A percentile compares a stretch with the other conserved stretches of the same genome.
These are phyloP conservation scores for Trichaptum fuscoviolaceum DNA, from an alignment of 768 basidiomycete species.

Conservation along the genomic window DNA sequence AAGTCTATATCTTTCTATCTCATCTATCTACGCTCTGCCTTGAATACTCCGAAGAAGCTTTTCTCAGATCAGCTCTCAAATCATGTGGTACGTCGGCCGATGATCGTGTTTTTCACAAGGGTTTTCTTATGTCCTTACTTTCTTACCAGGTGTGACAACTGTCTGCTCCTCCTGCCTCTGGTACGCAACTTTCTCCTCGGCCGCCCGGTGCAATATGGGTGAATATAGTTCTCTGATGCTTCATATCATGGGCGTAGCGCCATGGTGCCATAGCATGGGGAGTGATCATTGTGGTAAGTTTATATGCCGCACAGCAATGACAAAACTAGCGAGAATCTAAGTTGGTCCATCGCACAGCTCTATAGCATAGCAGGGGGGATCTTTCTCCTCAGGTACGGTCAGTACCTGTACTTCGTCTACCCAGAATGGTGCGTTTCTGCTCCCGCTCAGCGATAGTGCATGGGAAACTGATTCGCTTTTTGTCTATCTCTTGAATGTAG, in stretches of 20 bases:
- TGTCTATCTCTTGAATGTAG: slow-evolving; percentile 25
- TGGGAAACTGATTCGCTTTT: not conserved
- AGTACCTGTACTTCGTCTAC: slow-evolving; percentile 58
- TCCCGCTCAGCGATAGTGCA: not conserved
- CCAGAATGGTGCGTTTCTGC: slow-evolving; percentile 52
- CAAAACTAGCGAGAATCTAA: not conserved
- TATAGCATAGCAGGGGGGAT: slow-evolving; percentile 66
- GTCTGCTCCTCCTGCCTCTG: slow-evolving; percentile 66
- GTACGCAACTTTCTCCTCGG: slow-evolving; percentile 34
- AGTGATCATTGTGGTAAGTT: slow-evolving; percentile 52
- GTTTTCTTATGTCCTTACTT: not conserved
- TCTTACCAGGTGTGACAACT: slow-evolving; percentile 67
- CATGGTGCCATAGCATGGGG: slow-evolving; percentile 71
- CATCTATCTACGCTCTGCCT: not conserved
- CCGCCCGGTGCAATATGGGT: slow-evolving; percentile 21
- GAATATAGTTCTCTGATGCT: slow-evolving; percentile 19
- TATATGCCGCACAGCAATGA: slow-evolving; percentile 8
- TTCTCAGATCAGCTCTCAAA: not conserved
- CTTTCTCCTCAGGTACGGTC: slow-evolving; percentile 55
- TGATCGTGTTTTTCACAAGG: not conserved
- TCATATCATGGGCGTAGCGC: slow-evolving; percentile 34
- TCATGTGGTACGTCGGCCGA: not conserved
- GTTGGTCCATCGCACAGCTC: slow-evolving; percentile 32
- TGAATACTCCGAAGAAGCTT: not conserved
- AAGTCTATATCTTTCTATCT: not conserved